Percentiles rank a stretch among this genome's conserved stretches.
Evolutionary conservation across 2,329 filamentous ascomycete genomes (phyloP).

Genomic region (Xylariomycetidae sp.): DNA sequence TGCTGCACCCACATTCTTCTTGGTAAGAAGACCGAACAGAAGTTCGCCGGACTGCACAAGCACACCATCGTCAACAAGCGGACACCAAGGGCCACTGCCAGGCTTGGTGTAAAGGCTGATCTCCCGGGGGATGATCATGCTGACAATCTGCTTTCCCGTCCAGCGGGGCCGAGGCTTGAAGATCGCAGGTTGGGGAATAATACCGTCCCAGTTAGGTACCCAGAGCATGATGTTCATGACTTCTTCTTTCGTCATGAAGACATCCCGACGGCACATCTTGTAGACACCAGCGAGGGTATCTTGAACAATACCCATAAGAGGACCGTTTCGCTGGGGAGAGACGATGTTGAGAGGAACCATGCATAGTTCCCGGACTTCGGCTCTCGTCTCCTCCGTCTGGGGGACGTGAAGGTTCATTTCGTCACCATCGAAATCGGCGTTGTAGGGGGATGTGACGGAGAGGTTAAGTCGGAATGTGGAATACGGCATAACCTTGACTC

Average conservation of each 20-base stretch:
- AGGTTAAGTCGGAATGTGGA: constrained; percentile 97
- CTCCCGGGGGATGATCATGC: constrained; percentile 81
- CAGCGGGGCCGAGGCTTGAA: constrained; percentile 86
- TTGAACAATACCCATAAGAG: constrained; percentile 99
- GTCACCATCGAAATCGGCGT: constrained; percentile 99
- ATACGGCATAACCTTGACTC: constrained; percentile 96
- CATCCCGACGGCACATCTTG: constrained; percentile 90
- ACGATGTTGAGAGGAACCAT: constrained; percentile 99
- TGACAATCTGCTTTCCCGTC: constrained; percentile 98
- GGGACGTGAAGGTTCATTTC: constrained; percentile 99
- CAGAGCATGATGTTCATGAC: constrained; percentile 97
- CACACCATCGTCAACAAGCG: constrained; percentile 69
- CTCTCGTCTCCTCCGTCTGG: constrained; percentile 92
- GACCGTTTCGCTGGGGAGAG: constrained; percentile 92
- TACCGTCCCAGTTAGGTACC: constrained; percentile 96
- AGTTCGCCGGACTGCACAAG: constrained; percentile 83
- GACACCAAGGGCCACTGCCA: constrained; percentile 47
- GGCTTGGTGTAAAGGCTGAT: constrained; percentile 73
- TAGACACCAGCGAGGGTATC: constrained; percentile 95
- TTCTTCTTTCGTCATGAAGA: constrained; percentile 82
- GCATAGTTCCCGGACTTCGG: constrained; percentile 89
- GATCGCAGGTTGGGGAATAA: constrained; percentile 90
- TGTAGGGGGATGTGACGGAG: constrained; percentile 97
- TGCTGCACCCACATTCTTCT: constrained; percentile 89
- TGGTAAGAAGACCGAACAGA: constrained; percentile 83